Evolutionary conservation across 805 yeast genomes (phyloP), one percentile per base, ranked within the genome.

Genomic region (Lipomyces sp.): DNA sequence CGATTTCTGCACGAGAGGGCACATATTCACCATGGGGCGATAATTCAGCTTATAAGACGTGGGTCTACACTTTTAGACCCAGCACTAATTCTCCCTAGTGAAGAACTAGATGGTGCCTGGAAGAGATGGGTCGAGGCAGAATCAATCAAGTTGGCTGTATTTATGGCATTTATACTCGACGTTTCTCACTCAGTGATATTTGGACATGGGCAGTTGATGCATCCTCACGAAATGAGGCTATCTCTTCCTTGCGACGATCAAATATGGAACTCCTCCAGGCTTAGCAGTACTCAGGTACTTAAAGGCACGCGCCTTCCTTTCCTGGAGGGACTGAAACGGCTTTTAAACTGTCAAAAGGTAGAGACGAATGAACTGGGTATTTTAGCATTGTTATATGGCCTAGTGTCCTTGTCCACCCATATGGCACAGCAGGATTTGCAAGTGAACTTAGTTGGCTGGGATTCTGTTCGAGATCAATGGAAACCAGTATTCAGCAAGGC

Each of bases 21-120:
- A 0, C 94, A 89, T 76, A 79, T 92, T 29, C 96, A 92, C 75
- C 97, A 92, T 76, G 97, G 95, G 3, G 88, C 96, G 0, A 87
- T 92, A 24, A 33, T 69, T 50, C 97, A 91, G 75, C 78, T 91
- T 51, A 78, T 91, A 60, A 79, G 96, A 71, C 81, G 54, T 30
- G 63, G 63, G 8, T 53, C 48, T 8, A 60, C 60, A 5, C 45
- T 60, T 15, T 8, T 53, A 18, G 60, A 60, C 29, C 63, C 63
- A 4, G 53, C 63, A 11, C 10, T 53, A 10, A 60, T 51, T 5
- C 53, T 55, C 3, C 13, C 62, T 24, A n/a, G 58, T 24, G 55
- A 35, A 4, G 63, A 60, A n/a, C 56, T 32, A n/a, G 70, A 62
- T 32, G 63, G 53, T 71, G 73, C 87, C 73, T 83, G 86, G 84